These are phyloP conservation scores for Alternaria sp. DNA, from an alignment of 2,329 filamentous ascomycete genomes.

Conservation along the genomic window DNA sequence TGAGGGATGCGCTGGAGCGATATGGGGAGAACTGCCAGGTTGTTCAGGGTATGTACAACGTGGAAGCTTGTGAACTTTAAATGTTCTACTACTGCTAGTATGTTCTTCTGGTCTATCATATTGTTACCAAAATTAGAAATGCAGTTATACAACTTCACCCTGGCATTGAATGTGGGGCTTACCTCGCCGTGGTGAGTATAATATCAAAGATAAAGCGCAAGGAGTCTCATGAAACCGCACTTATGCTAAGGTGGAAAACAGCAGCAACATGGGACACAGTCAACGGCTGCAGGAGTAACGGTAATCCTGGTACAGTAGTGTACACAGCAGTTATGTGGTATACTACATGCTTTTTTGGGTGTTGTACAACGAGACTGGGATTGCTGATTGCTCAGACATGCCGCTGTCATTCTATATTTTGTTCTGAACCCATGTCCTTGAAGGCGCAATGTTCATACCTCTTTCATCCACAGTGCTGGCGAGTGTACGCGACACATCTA, in stretches of 20 bases:
- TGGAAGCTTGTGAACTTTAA: constrained; percentile 36
- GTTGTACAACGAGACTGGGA: not conserved
- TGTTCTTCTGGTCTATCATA: not conserved
- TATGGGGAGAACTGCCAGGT: constrained; percentile 31
- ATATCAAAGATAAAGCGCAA: not conserved
- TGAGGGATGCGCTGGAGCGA: constrained; percentile 29
- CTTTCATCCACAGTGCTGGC: not conserved
- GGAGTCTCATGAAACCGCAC: not conserved
- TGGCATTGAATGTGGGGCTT: not conserved
- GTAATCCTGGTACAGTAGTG: not conserved
- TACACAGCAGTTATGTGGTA: not conserved
- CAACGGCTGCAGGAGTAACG: too few relatives aligned
- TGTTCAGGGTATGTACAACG: constrained; percentile 37
- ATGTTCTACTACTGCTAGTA: not conserved
- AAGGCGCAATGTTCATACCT: not conserved
- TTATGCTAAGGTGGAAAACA: not conserved
- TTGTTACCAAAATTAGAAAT: not conserved
- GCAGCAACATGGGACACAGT: not conserved
- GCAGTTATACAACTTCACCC: not conserved
- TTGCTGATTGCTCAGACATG: not conserved
- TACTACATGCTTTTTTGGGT: not conserved
- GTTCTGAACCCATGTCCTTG: not conserved
- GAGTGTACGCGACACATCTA: not conserved
- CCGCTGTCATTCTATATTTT: not conserved
- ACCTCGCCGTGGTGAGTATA: not conserved